These are phyloP conservation scores for Eucalyptus pauciflora DNA, from an alignment of 345 rosid species.

Conservation along the genomic window DNA sequence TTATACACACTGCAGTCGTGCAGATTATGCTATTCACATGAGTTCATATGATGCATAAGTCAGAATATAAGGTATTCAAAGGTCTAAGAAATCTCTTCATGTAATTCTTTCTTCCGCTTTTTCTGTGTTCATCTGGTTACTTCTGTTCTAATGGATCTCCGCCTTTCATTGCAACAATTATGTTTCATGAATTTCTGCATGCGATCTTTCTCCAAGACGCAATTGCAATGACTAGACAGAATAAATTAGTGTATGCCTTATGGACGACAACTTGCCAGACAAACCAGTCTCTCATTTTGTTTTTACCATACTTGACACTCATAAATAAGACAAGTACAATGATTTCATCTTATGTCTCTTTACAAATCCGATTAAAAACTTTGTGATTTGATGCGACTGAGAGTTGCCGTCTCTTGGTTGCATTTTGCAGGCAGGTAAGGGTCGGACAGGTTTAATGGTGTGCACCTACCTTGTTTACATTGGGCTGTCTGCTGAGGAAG, in stretches of 20 bases:
- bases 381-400: background rate
- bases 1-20: background rate
- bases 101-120: background rate
- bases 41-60: background rate
- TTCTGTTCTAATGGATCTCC: background rate
- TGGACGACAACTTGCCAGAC: background rate
- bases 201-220: background rate
- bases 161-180: background rate
- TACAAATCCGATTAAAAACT: background rate
- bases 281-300: background rate
- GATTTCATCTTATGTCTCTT: background rate
- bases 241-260: background rate
- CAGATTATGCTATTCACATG: background rate
- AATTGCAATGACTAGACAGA: background rate
- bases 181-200: background rate
- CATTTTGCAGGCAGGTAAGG: conserved; percentile 82
- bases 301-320: background rate
- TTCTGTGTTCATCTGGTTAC: background rate
- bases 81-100: background rate
- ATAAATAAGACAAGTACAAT: background rate
- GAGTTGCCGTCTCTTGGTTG: background rate
- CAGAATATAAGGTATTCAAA: background rate
- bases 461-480: conserved; percentile 73
- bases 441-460: conserved; percentile 90
- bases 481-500: conserved; percentile 81